phyloP scores from a whole-genome alignment of 1,139 yeast species.

The Zygoascus meyerae region DNA sequence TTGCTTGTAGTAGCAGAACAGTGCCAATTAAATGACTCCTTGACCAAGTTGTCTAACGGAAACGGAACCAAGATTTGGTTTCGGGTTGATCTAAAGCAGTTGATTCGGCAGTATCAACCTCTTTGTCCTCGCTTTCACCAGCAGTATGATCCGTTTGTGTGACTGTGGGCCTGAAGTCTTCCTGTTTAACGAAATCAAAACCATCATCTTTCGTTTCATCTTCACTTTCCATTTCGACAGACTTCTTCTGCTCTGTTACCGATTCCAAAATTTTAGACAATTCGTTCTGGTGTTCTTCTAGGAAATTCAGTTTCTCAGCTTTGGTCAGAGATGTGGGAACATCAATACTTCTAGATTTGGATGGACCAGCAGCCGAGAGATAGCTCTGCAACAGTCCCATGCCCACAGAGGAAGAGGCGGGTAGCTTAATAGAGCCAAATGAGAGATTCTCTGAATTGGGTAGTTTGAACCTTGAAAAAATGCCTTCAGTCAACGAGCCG shows the following conservation, averaged over 20 bases:
- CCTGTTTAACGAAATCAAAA: conserved; percentile 25
- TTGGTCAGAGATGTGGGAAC: conserved; percentile 16
- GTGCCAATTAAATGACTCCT: too few relatives aligned
- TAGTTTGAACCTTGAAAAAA: conserved; percentile 28
- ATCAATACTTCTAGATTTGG: conserved; percentile 4
- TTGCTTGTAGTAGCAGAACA: not conserved
- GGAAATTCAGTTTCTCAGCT: conserved; percentile 18
- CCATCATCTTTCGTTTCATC: conserved; percentile 7
- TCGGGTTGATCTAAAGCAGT: too few relatives aligned
- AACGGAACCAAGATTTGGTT: conserved; percentile 9
- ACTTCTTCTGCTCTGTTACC: conserved; percentile 21
- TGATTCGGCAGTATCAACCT: too few relatives aligned
- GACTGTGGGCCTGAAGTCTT: conserved; percentile 16
- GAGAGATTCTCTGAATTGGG: conserved; percentile 7
- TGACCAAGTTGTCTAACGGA: not conserved
- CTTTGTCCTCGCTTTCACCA: not conserved
- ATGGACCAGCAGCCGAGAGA: conserved; percentile 5
- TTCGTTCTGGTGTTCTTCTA: conserved; percentile 19
- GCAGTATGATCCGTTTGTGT: not conserved
- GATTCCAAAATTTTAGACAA: conserved; percentile 18
- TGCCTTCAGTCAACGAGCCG: not conserved
- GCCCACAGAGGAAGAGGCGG: conserved; percentile 5
- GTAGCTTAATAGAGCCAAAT: conserved; percentile 4
- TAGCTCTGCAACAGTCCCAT: conserved; percentile 10
- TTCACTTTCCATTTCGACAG: conserved; percentile 18